Base-by-base conservation (phyloP, 164 flowering plant species). In the Warburgia ugandensis region DNA sequence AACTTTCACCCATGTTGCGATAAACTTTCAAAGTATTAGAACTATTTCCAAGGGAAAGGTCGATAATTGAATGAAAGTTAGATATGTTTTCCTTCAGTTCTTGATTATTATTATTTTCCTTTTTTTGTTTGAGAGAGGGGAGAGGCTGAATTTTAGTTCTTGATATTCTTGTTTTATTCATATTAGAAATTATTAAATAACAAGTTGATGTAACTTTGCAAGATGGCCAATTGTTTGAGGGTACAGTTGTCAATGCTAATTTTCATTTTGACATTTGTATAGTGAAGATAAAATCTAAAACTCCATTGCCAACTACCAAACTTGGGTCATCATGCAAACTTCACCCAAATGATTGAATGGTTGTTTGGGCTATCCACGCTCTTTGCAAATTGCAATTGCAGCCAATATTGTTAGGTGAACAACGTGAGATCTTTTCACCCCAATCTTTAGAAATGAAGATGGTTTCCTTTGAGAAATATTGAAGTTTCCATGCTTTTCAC, bases 331-430 rank as follows among this genome's bases (percentile, higher is more conserved):
- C 98, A 49, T 63, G 70, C 49, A 80, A 69, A 73, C 86, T 91
- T 64, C 90, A 86, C 30, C 95, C 98, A 27, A 96, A 96, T 37
- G 98, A 91, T 29, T 91, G 98, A 95, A 95, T 91, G 20, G 43
- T 91, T 53, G 80, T 14, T 41, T 91, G 78, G 98, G 98, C 9
- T 85, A 94, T 54, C 98, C 98, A 2, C 94, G 77, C 48, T 81
- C 95, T 45, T 80, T 91, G 54, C 98, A 91, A 64, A 91, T 87
- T 63, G 85, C 98, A 0, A 53, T 91, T n/a, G 87, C 98, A 35
- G 85, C 95, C 59, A 96, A 96, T 61, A 85, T 83, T 58, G 80
- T 91, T 27, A 91, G 98, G 98, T 87, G 65, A 4, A 1, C 30
- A 5, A 29, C n/a, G 17, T 38, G 42, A 6, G 17, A n/a, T n/a